Evolutionary conservation across 2,329 filamentous ascomycete genomes (phyloP).

Genomic region (Botryotinia globosa): DNA sequence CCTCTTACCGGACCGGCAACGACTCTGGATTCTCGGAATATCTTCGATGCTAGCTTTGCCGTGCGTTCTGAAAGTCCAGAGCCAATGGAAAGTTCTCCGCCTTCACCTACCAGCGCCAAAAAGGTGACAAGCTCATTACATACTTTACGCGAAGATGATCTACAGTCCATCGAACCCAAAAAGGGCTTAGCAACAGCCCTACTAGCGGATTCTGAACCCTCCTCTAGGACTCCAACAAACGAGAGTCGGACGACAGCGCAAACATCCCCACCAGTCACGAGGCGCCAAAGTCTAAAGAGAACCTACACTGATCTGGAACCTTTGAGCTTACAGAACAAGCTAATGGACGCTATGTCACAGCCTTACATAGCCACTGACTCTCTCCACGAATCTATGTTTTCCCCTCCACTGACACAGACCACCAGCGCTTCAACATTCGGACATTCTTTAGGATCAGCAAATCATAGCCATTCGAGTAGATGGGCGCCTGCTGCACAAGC

Average conservation of each 20-base stretch:
- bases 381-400: slow-evolving; percentile 38
- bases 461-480: slow-evolving; percentile 87
- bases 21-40: slow-evolving; percentile 64
- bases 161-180: slow-evolving; percentile 27
- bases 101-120: slow-evolving; percentile 30
- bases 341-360: slow-evolving; percentile 80
- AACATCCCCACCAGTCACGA: slow-evolving; percentile 54
- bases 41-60: slow-evolving; percentile 81
- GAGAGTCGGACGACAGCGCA: slow-evolving; percentile 53
- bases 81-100: slow-evolving; percentile 35
- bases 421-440: slow-evolving; percentile 37
- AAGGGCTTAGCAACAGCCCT: slow-evolving; percentile 27
- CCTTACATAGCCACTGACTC: slow-evolving; percentile 51
- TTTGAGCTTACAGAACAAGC: slow-evolving; percentile 72
- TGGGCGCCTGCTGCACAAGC: slow-evolving; percentile 91
- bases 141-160: slow-evolving; percentile 22
- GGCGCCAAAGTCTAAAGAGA: slow-evolving; percentile 71
- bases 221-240: slow-evolving; percentile 54
- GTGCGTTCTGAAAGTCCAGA: slow-evolving; percentile 53
- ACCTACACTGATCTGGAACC: slow-evolving; percentile 83
- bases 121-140: slow-evolving; percentile 22
- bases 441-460: slow-evolving; percentile 49
- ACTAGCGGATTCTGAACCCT: slow-evolving; percentile 45
- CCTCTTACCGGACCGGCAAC: slow-evolving; percentile 80
- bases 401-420: slow-evolving; percentile 45